A percentile compares a stretch with the other conserved stretches of the same genome.
phyloP scores from a whole-genome alignment of 1,139 yeast species.

The Yamadazyma mexicana region DNA sequence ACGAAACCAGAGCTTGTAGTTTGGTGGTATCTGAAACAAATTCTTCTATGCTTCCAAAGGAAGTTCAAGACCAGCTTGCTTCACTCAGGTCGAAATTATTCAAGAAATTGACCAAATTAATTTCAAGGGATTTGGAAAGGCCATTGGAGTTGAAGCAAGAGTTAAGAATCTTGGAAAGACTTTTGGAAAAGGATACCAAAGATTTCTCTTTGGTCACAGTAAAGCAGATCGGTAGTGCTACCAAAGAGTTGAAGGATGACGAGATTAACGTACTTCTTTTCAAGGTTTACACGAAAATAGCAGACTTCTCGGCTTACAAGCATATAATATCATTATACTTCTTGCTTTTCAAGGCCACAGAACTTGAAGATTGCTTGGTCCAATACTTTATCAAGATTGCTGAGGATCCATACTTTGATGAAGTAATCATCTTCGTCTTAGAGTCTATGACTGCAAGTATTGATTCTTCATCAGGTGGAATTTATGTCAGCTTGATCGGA shows the following conservation, averaged over 20 bases:
- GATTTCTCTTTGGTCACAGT: not conserved
- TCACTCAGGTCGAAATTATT: not conserved
- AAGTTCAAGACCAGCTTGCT: not conserved
- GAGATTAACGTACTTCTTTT: slow-evolving; percentile 8
- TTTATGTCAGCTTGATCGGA: slow-evolving; percentile 12
- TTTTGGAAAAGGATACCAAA: not conserved
- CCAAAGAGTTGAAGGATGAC: not conserved
- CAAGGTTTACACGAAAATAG: slow-evolving; percentile 5
- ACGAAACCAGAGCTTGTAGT: slow-evolving; percentile 5
- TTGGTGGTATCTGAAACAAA: slow-evolving; percentile 7
- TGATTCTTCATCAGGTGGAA: slow-evolving; percentile 8
- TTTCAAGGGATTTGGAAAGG: not conserved
- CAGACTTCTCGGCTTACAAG: slow-evolving; percentile 1
- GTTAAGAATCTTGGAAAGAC: not conserved
- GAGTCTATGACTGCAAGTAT: slow-evolving; percentile 8
- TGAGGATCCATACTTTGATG: not conserved
- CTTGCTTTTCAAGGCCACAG: not conserved
- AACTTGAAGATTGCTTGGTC: not conserved
- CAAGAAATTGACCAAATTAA: slow-evolving; percentile 1
- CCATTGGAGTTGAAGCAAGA: not conserved
- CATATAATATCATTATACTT: slow-evolving; percentile 10
- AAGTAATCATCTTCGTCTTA: slow-evolving; percentile 5
- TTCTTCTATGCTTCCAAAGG: slow-evolving; percentile 1
- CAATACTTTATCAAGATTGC: slow-evolving; percentile 5
- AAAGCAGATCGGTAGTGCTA: slow-evolving; percentile 6